Evolutionary conservation across 2,329 filamentous ascomycete genomes (phyloP), one percentile per base, ranked within the genome.

Genomic region (Colletotrichum plurivorum): DNA sequence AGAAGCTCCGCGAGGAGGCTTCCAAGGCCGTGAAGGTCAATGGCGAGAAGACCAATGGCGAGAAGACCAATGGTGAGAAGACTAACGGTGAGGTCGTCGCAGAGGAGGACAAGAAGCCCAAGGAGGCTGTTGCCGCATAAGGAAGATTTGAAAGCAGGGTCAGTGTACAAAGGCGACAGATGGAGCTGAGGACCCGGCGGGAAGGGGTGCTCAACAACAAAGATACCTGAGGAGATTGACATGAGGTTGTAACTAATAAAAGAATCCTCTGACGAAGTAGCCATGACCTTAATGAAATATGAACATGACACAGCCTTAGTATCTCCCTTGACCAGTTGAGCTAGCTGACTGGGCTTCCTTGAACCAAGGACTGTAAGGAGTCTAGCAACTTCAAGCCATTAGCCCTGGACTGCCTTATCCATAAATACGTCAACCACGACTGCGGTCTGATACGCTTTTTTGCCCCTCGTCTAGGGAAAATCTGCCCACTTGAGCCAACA

Each of bases 11-110:
- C 27, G 75, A 76, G 15, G 77, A 81, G 69, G 75, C 77, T 57
- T 63, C 71, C 6, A 77, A 81, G 61, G 75, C 76, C 56, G 80
- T 80, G 4, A 76, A 81, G 64, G 74, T 78, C 63, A 80, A 81
- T 71, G 77, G 78, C 4, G 73, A 76, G 25, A 78, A 82, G 73
- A 76, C 78, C 12, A 75, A 79, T 8, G 27, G 27, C 9, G 27
- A 31, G 27, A 31, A 31, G 27, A 31, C 27, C 9, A 31, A 31
- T 9, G 27, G 27, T 9, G 7, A 31, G 27, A 22, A 22, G 22
- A 22, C 22, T 22, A 22, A 22, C 27, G 79, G 80, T 20, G 76
- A 82, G 56, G 31, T 41, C 5, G 36, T 54, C 16, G 27, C 9
- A 9, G 27, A 62, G 53, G 63, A 71, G 60, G 63, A 71, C 41